These are phyloP conservation scores for Acanthamoeba culbertsoni DNA, from an alignment of 208 protist species.

Conservation along the genomic window DNA sequence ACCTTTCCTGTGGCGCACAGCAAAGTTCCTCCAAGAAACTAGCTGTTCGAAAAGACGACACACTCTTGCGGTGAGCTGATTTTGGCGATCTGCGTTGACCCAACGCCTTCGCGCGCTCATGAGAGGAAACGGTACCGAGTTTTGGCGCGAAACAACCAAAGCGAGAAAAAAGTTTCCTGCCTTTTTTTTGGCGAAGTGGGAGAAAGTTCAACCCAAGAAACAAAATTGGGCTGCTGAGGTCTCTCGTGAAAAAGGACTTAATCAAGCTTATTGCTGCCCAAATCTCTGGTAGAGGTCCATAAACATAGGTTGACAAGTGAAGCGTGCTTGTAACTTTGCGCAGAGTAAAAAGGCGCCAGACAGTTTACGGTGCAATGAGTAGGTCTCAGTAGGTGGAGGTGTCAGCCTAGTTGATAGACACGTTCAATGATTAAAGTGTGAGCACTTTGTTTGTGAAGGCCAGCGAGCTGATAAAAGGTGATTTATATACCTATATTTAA, in stretches of 20 bases:
- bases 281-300: neutral
- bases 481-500: neutral
- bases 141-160: neutral
- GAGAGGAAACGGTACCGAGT: neutral
- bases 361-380: conserved; percentile 95
- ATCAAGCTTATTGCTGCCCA: neutral
- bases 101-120: neutral
- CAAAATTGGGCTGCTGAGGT: too few relatives aligned
- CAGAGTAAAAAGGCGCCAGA: conserved; percentile 93
- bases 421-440: neutral
- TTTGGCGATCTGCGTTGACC: neutral
- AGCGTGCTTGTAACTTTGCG: conserved; percentile 87
- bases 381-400: conserved; percentile 89
- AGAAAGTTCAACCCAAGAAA: neutral
- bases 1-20: neutral
- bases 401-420: conserved; percentile 80
- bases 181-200: neutral
- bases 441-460: neutral
- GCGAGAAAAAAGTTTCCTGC: neutral
- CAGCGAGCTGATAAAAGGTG: neutral
- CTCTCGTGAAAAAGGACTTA: neutral
- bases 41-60: neutral
- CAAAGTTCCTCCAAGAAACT: neutral
- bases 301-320: conserved; percentile 84
- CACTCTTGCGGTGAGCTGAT: neutral